Base-by-base conservation (phyloP, 345 rosid species). In the Iberis pinnata region DNA sequence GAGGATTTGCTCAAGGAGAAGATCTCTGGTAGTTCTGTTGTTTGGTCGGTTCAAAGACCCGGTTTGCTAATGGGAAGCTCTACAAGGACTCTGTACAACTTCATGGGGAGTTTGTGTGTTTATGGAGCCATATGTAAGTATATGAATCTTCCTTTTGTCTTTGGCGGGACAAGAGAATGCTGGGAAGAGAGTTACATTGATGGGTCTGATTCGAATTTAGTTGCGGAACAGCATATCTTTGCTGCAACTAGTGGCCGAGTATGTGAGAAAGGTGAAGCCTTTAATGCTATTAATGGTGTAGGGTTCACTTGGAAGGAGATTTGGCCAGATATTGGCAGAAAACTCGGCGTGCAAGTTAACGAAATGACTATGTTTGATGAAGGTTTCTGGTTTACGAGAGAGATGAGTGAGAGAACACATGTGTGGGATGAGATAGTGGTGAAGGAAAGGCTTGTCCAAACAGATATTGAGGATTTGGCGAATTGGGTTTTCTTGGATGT, bases 181-280 rank as follows among this genome's bases (percentile, higher is more conserved):
- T 89, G 97, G 97, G 97, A 86, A 58, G 90, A 86, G 70, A 57
- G 55, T n/a, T 80, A 57, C 58, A 76, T 89, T 4, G 96, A 89
- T 51, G 83, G 85, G 0, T 82, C 94, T 3, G 97, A 86, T 62
- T 74, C 80, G 0, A 44, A 83, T 39, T 42, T 86, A 18, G 95
- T 86, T 6, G 97, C 90, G 8, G 90, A 82, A 27, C 87, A 76
- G 49, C 94, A 86, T 52, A 74, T 89, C 12, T 89, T 90, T 76
- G 90, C 82, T 19, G 85, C 88, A 2, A 77, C 86, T 4, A 67
- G 64, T 19, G 80, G 72, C 35, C 61, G 60, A 37, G 44, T 81
- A 27, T 19, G 25, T 19, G 74, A 74, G 0, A 60, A 63, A 20
- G 94, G 94, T 11, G 76, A 84, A 49, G 83, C 92, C 1, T 80